Base-by-base conservation (phyloP, 2,329 filamentous ascomycete genomes). In the Fusarium kyushuense region DNA sequence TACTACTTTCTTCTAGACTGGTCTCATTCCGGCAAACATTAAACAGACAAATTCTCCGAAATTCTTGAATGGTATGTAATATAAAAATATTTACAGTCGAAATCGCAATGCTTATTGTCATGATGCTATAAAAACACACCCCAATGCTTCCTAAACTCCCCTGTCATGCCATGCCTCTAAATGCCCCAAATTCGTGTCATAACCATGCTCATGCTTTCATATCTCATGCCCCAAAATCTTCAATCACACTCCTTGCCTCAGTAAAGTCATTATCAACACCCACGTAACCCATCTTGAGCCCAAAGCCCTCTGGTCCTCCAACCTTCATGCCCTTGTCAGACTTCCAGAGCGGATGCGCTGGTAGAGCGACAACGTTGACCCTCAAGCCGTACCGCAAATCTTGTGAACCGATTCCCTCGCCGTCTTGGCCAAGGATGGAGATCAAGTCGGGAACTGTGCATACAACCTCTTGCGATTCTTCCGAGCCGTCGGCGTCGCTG, bases 311-410 rank as follows among this genome's bases (percentile, higher is more conserved):
- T 0, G 78, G 78, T 0, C 78, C 78, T 2, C 78, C 78, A 1
- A 79, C 69, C 23, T 75, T 74, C 54, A 80, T 73, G 0, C 75
- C 79, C 51, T 72, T 70, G 5, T 76, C 75, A 2, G 76, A 79
- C 69, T 76, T 84, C 84, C 85, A 87, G 13, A 85, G 67, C 0
- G 84, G 83, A 58, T 84, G 83, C 2, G 83, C 81, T 4, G 83
- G 78, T 32, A 87, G 75, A 0, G 79, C 84, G 59, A 87, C 82
- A 1, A 87, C 84, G 32, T 74, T 82, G 0, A 86, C 84, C 6
- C 80, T 76, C 4, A 86, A 66, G 0, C 85, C 85, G 54, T 86
- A 87, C 12, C 84, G 78, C 30, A 85, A 74, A 25, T 86, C 84
- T 16, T 82, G 81, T 1, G 84, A 83, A 1, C 84, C 84, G 6